phyloP scores from a whole-genome alignment of 2,329 filamentous ascomycete genomes.

The Fusarium bactridioides region DNA sequence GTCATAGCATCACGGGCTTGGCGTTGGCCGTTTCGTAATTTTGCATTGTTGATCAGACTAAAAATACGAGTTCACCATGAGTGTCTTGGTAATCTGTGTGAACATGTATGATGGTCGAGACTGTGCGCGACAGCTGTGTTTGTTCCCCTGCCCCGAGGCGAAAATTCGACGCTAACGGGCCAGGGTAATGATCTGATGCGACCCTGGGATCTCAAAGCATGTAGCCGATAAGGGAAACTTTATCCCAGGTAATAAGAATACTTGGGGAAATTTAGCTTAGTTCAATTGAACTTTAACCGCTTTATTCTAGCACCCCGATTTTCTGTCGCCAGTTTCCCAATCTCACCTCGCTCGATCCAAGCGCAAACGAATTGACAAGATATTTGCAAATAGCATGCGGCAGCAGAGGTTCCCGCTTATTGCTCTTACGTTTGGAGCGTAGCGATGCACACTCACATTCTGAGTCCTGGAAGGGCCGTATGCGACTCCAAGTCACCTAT shows the following conservation, averaged over 20 bases:
- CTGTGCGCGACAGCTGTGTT: not conserved
- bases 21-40: not conserved
- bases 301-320: not conserved
- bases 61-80: accelerated
- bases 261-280: not conserved
- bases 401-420: not conserved
- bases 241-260: not conserved
- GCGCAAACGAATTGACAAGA: too few relatives aligned
- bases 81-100: not conserved
- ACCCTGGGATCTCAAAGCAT: not conserved
- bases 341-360: not conserved
- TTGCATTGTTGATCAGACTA: accelerated
- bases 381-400: not conserved
- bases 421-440: too few relatives aligned
- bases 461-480: slow-evolving; percentile 1
- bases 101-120: not conserved
- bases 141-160: not conserved
- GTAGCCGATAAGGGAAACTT: not conserved
- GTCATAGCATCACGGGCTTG: too few relatives aligned
- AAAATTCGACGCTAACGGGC: not conserved
- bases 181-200: not conserved
- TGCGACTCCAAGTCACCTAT: slow-evolving; percentile 7
- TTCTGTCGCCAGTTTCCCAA: too few relatives aligned
- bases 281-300: accelerated
- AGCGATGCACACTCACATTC: not conserved